Base-by-base conservation (phyloP, 345 rosid species). In the Aquilaria yunnanensis region DNA sequence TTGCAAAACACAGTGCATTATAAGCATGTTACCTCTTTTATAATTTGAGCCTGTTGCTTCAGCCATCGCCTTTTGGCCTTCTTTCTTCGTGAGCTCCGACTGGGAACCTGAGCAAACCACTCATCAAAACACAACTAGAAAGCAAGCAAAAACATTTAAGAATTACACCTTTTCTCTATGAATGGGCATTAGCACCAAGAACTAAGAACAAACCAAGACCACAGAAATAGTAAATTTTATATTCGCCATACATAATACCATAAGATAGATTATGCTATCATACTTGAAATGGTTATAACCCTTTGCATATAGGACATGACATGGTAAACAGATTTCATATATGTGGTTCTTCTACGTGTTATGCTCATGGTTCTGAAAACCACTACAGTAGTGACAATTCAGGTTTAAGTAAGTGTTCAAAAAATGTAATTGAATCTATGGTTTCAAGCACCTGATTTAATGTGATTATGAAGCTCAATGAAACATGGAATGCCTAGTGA, bases 41-140 rank as follows among this genome's bases (percentile, higher is more conserved):
- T 90, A 72, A 77, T 75, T 81, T 73, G 74, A 58, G 66, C 80
- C 65, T 71, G 76, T 70, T 85, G 90, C 78, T 82, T 84, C 73
- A 88, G 74, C 93, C 88, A 84, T 63, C 29, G 82, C 74, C 96
- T 83, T 78, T 81, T 91, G 31, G 88, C 87, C 74, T 87, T 85
- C 72, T 95, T 95, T 57, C 99, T 96, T 2, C 96, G 83, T 71
- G 97, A 90, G 74, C 88, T 95, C 75, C 99, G 77, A 70, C 99
- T 89, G 31, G 93, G 96, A 7, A 67, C 56, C 99, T 88, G 68
- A 41, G 29, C 51, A 49, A 57, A 32, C 33, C 33, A 34, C 31
- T 10, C 57, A 66, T 41, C 30, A 54, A 6, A 34, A 57, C 9
- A 8, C 12, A 14, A 14, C 12, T 16, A 56, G 32, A 14, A 61